Base-by-base conservation (phyloP, 1,139 yeast species). In the Lodderomyces parapsilosis region DNA sequence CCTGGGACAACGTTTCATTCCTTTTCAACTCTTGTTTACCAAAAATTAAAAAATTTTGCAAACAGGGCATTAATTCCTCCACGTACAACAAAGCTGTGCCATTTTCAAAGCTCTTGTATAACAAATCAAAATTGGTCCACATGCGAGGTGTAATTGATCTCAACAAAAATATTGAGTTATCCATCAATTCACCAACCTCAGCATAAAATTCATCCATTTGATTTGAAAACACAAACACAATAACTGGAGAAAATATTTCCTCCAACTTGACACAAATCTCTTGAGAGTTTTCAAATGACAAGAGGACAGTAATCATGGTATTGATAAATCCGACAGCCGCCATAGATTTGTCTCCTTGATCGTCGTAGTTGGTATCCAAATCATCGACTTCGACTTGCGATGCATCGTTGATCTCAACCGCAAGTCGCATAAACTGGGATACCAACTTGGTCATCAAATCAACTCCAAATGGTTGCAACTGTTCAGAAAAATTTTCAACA, bases 381-480 rank as follows among this genome's bases (percentile, higher is more conserved):
- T 68, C 76, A 45, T 73, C 80, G 20, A 64, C 57, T 28, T 76
- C 81, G 13, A 67, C 67, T 45, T 76, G 70, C 1, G 83, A 64
- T 1, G 83, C 80, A 19, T 79, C 95, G 44, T 80, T 73, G 36
- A 88, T 66, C 52, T 90, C 97, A 33, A 68, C 66, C 1, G 89
- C 83, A 33, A 90, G 64, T 55, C 87, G 77, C 75, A 89, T 65
- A 55, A 90, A 84, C 60, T 91, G 97, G 48, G 83, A 86, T 23
- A 85, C 83, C 53, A 93, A 69, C 56, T 86, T 90, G 33, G 74
- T 76, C 78, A 91, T 89, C 55, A 93, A 73, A 52, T 88, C 94
- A 36, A 86, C 82, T 7, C 98, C 96, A 65, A 91, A 93, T 24
- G 99, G 98, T 53, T 91, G 94, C 51, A 93, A 71, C 62, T 91